Evolutionary conservation across 1,284 basidiomycete genomes (phyloP).

Genomic region (Apiotrichum akiyoshidainum): DNA sequence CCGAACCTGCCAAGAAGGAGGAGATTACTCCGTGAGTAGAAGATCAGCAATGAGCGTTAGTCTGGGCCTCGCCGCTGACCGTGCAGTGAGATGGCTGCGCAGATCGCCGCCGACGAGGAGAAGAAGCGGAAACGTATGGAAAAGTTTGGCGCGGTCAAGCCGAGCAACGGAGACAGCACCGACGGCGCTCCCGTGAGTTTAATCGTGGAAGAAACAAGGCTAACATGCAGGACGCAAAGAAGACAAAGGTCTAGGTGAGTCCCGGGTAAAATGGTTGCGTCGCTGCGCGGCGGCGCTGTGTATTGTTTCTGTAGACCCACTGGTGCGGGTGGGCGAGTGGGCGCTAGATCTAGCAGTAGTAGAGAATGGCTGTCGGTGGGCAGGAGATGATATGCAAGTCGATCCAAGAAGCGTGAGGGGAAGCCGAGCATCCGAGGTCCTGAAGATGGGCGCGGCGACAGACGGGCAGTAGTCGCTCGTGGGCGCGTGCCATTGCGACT

Average conservation of each 20-base stretch:
- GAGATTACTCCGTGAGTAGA: slow-evolving; percentile 40
- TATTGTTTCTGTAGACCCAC: background rate
- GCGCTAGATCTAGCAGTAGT: background rate
- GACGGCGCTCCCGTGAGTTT: slow-evolving; percentile 30
- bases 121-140: slow-evolving; percentile 53
- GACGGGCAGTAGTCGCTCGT: no score
- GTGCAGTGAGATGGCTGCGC: slow-evolving; percentile 34
- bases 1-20: slow-evolving; percentile 16
- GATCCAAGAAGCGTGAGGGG: no score
- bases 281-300: background rate
- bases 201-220: background rate
- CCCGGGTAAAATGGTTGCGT: background rate
- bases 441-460: no score
- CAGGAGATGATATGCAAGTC: no score
- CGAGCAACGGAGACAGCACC: slow-evolving; percentile 6
- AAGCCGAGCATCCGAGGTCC: no score
- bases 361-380: background rate
- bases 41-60: background rate
- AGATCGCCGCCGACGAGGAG: slow-evolving; percentile 48
- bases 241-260: slow-evolving; percentile 47
- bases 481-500: no score
- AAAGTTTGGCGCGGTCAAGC: slow-evolving; percentile 42
- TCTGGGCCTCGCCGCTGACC: slow-evolving; percentile 8
- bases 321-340: background rate
- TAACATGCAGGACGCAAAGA: slow-evolving; percentile 40